Evolutionary conservation across 805 yeast genomes (phyloP).

Genomic region (Brettanomyces anomalus): DNA sequence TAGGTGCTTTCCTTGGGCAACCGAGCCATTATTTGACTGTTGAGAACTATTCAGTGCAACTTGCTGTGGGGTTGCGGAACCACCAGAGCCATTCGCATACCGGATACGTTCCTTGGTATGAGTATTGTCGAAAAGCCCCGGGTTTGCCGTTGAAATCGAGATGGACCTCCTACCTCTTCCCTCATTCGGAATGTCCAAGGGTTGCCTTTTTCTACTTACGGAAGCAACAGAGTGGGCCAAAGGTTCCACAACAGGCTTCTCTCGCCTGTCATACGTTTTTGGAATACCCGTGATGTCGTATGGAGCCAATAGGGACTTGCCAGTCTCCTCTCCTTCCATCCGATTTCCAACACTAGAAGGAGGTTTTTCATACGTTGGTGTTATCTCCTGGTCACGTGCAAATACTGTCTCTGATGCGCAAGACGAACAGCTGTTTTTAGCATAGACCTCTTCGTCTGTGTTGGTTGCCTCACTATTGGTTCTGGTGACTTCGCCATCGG

Average conservation of each 20-base stretch:
- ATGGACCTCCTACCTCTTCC: conserved; percentile 30
- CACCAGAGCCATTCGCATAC: too few relatives aligned
- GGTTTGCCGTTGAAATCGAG: conserved; percentile 26
- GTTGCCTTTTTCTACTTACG: conserved; percentile 23
- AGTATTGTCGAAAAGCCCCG: conserved; percentile 19
- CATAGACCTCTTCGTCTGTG: too few relatives aligned
- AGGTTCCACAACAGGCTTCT: conserved; percentile 25
- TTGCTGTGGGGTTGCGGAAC: too few relatives aligned
- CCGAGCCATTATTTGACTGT: too few relatives aligned
- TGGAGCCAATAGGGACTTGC: too few relatives aligned
- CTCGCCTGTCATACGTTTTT: conserved; percentile 31
- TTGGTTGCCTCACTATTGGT: too few relatives aligned
- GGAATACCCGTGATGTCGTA: not conserved
- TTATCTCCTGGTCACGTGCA: not conserved
- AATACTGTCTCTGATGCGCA: not conserved
- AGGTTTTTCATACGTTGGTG: too few relatives aligned
- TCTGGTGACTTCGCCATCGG: too few relatives aligned
- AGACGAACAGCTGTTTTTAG: too few relatives aligned
- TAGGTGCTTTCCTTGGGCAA: not conserved
- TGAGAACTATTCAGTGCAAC: too few relatives aligned
- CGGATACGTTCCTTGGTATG: not conserved
- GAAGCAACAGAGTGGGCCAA: conserved; percentile 21
- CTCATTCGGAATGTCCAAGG: conserved; percentile 29
- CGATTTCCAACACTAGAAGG: too few relatives aligned
- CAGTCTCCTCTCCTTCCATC: too few relatives aligned